Percentiles rank a stretch among this genome's conserved stretches.
Evolutionary conservation across 306 rosid genomes (phyloP).

Genomic region (Pachyrhizus erosus): DNA sequence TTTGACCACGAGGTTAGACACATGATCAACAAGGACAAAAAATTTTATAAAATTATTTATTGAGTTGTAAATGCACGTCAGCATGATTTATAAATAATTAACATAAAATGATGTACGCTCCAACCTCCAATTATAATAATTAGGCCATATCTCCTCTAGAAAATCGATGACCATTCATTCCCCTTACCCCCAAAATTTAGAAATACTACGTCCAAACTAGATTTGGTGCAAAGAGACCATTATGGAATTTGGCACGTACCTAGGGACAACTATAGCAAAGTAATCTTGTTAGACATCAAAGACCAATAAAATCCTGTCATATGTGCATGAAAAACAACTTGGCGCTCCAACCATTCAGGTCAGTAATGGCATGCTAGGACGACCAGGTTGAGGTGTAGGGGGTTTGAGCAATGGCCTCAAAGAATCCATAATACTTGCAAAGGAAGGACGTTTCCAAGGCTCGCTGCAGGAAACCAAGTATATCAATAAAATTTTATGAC

Average conservation of each 20-base stretch:
- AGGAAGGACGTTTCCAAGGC: constrained; percentile 96
- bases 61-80: neutral
- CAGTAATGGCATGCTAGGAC: constrained; percentile 57
- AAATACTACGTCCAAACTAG: neutral
- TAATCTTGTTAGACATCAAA: constrained; percentile 60
- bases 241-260: constrained; percentile 52
- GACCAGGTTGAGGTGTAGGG: constrained; percentile 74
- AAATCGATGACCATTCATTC: constrained; percentile 6
- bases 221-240: constrained; percentile 27
- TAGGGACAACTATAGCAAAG: constrained; percentile 53
- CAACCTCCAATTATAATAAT: neutral
- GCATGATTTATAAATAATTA: constrained; percentile 3
- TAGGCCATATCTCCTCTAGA: neutral
- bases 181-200: constrained; percentile 14
- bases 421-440: constrained; percentile 86
- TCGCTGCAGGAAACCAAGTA: constrained; percentile 70
- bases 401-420: constrained; percentile 81
- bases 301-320: constrained; percentile 60
- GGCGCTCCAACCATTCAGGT: constrained; percentile 58
- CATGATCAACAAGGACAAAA: neutral
- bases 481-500: constrained; percentile 19
- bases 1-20: constrained; percentile 24
- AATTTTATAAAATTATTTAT: neutral
- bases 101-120: neutral
- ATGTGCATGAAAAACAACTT: constrained; percentile 65